Evolutionary conservation across 2,329 filamentous ascomycete genomes (phyloP), one percentile per base, ranked within the genome.

Genomic region (Achaetomium macrosporum): DNA sequence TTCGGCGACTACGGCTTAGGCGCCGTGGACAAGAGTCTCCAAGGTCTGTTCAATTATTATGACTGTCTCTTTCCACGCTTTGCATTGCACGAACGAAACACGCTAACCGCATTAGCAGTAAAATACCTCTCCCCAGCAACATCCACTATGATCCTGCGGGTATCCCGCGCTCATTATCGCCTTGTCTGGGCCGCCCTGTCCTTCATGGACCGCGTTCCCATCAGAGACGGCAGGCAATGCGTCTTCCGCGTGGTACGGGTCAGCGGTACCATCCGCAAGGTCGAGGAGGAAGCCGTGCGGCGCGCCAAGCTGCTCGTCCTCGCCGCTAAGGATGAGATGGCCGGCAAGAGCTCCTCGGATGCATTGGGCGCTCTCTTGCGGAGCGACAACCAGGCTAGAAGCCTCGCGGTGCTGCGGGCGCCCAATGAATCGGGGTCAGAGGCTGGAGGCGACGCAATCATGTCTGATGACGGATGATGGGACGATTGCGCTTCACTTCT

Each of bases 121-220:
- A 96, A 96, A 75, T 99, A 99, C 68, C 78, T 95, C 47, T 96
- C 90, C 1, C 77, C 84, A 3, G 87, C 90, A n/a, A 99, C 93
- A 0, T 95, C 89, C 6, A 99, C 92, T 1, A 90, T 92, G 50
- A 99, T 99, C 55, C 76, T 99, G 37, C 83, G 88, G 57, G 89
- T 91, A 59, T 83, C 88, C 3, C 84, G 93, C 53, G 83, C 84
- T 15, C 85, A 95, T 60, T 95, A 91, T 67, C 81, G 89, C 43
- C 79, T 96, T 57, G 84, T 96, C 5, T 99, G 93, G 93, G 85
- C 90, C 0, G 88, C 90, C 0, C 73, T 99, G 49, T 88, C 89
- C 0, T 88, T 90, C 61, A 86, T 93, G 75, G 84, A 84, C 19
- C 77, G 71, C 15, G 73, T 96, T 0, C 89, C 82, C 8, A 69